Evolutionary conservation across 108 stramenopile genomes (phyloP).

Genomic region (Discostella pseudostelligera): DNA sequence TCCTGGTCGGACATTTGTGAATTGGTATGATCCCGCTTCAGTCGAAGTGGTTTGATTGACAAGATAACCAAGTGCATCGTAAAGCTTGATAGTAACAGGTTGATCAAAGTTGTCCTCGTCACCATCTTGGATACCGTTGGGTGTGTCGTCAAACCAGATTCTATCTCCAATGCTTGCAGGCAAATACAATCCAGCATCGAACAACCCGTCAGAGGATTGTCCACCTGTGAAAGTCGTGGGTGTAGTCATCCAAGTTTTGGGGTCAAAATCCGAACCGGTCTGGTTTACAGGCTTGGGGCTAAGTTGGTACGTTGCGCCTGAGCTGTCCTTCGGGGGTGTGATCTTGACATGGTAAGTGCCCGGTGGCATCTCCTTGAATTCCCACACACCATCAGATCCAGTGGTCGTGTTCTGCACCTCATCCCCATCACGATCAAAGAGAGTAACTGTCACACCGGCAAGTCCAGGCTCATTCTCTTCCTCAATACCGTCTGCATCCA

Average conservation of each 20-base stretch:
- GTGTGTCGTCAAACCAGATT: constrained; percentile 35
- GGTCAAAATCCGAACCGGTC: constrained; percentile 27
- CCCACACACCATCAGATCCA: constrained; percentile 19
- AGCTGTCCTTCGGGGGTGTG: constrained; percentile 6
- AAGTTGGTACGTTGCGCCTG: background rate
- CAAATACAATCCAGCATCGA: constrained; percentile 40
- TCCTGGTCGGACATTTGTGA: constrained; percentile 27
- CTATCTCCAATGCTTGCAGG: constrained; percentile 38
- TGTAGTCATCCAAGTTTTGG: constrained; percentile 21
- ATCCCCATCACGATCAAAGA: constrained; percentile 41
- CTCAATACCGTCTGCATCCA: constrained; percentile 38
- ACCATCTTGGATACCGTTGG: constrained; percentile 47
- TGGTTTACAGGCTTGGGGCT: constrained; percentile 9
- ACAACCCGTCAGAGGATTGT: constrained; percentile 28
- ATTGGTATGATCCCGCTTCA: constrained; percentile 29
- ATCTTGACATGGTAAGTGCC: constrained; percentile 32
- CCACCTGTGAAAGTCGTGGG: constrained; percentile 30
- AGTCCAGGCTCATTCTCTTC: constrained; percentile 37
- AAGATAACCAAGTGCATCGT: constrained; percentile 34
- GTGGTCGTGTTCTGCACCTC: constrained; percentile 11
- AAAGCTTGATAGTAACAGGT: constrained; percentile 22
- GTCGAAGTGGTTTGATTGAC: constrained; percentile 16
- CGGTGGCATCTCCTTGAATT: constrained; percentile 38
- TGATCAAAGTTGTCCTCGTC: constrained; percentile 26
- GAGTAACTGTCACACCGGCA: constrained; percentile 21